phyloP scores from a whole-genome alignment of 2,329 filamentous ascomycete genomes.

The Trichoderma afroharzianum region DNA sequence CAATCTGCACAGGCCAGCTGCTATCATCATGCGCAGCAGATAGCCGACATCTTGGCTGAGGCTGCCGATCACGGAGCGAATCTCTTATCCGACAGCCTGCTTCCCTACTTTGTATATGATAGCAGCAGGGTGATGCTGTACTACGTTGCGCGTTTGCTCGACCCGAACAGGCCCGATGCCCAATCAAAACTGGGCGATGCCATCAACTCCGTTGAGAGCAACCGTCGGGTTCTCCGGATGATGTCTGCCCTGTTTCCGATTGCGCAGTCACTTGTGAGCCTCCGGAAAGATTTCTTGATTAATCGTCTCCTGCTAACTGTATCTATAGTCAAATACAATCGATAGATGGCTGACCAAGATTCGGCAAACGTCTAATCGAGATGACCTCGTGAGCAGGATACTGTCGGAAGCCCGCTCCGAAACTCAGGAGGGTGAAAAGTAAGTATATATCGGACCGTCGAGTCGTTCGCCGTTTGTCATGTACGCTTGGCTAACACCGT shows the following conservation, averaged over 20 bases:
- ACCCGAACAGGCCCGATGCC: conserved; percentile 34
- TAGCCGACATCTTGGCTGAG: conserved; percentile 37
- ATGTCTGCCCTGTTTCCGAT: conserved; percentile 39
- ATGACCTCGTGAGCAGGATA: conserved; percentile 23
- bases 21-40: conserved; percentile 38
- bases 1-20: conserved; percentile 36
- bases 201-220: conserved; percentile 39
- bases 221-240: conserved; percentile 34
- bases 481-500: neutral
- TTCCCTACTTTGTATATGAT: conserved; percentile 46
- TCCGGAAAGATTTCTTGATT: neutral
- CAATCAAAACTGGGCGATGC: conserved; percentile 36
- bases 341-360: conserved; percentile 39
- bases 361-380: conserved; percentile 27
- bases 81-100: conserved; percentile 41
- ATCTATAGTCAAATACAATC: conserved; percentile 34
- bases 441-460: neutral
- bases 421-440: conserved; percentile 22
- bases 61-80: conserved; percentile 39
- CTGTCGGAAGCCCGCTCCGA: conserved; percentile 24
- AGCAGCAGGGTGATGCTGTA: conserved; percentile 47
- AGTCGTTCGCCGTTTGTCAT: neutral
- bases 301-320: neutral
- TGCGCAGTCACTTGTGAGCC: conserved; percentile 37
- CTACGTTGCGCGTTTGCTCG: conserved; percentile 43